phyloP scores from a whole-genome alignment of 2,329 filamentous ascomycete genomes.

The Pseudocercospora musae region DNA sequence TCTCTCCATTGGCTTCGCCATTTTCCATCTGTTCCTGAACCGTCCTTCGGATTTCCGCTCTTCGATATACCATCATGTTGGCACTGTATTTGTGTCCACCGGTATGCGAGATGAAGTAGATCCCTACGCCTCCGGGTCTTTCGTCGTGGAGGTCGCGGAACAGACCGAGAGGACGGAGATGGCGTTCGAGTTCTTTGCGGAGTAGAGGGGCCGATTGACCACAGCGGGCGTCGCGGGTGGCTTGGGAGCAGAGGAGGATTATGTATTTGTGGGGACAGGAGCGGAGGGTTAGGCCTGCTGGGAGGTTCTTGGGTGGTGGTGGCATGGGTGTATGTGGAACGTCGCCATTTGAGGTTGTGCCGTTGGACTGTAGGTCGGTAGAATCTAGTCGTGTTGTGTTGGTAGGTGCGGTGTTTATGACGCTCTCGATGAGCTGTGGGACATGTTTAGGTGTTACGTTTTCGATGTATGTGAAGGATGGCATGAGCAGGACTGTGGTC shows the following conservation, averaged over 20 bases:
- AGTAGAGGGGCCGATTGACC: conserved; percentile 89
- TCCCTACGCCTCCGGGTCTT: conserved; percentile 83
- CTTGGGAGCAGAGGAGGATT: conserved; percentile 90
- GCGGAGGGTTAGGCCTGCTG: conserved; percentile 51
- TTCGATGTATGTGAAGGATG: conserved; percentile 77
- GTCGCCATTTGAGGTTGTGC: conserved; percentile 11
- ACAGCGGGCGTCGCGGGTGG: conserved; percentile 90
- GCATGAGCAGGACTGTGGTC: conserved; percentile 78
- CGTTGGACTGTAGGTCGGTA: conserved; percentile 5
- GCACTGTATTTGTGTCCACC: conserved; percentile 96
- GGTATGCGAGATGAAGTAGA: conserved; percentile 95
- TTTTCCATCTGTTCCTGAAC: conserved; percentile 24
- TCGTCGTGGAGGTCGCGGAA: conserved; percentile 86
- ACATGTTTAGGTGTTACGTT: conserved; percentile 76
- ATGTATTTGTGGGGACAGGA: conserved; percentile 79
- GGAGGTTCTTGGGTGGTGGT: conserved; percentile 24
- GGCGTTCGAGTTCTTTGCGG: conserved; percentile 82
- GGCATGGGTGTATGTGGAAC: conserved; percentile 15
- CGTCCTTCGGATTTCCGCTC: conserved; percentile 39
- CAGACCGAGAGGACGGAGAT: conserved; percentile 78
- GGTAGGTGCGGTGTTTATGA: conserved; percentile 70
- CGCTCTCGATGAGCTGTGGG: conserved; percentile 65
- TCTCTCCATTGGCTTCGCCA: conserved; percentile 36
- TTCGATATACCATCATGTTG: conserved; percentile 88
- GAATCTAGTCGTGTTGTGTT: conserved; percentile 61